A percentile compares a stretch with the other conserved stretches of the same genome.
phyloP scores from a whole-genome alignment of 371 early-diverging fungal genomes.

The Furculomyces boomerangus region DNA sequence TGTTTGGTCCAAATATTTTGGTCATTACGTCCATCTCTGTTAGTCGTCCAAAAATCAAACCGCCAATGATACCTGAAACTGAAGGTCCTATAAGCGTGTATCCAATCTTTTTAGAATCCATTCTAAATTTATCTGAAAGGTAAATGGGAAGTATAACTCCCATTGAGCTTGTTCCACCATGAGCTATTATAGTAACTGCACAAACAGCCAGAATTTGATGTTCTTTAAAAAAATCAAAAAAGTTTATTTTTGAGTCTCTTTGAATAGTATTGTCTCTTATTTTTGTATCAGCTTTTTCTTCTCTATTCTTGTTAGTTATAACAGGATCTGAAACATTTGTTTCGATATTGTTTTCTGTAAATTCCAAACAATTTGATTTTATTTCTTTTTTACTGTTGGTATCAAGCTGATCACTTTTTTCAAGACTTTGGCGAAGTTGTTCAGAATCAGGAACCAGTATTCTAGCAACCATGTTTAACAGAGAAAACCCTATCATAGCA shows the following conservation, averaged over 20 bases:
- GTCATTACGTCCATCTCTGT: slow-evolving; percentile 1
- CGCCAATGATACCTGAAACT: slow-evolving; percentile 14
- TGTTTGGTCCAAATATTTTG: slow-evolving; percentile 13
- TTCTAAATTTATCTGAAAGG: background rate
- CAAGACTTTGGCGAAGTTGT: background rate
- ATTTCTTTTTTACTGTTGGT: background rate
- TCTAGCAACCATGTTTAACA: background rate
- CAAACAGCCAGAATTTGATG: background rate
- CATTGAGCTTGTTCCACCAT: background rate
- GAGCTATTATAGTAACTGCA: background rate
- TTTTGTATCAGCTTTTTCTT: background rate
- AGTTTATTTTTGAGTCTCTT: background rate
- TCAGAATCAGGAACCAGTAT: background rate
- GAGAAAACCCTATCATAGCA: slow-evolving; percentile 30
- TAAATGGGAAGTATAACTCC: background rate
- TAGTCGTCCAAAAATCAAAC: slow-evolving; percentile 3
- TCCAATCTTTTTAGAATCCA: slow-evolving; percentile 8
- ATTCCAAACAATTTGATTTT: background rate
- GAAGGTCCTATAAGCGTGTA: slow-evolving; percentile 22
- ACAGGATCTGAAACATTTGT: background rate
- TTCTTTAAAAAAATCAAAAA: background rate
- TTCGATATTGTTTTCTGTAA: background rate
- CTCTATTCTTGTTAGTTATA: background rate
- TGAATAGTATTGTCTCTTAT: background rate
- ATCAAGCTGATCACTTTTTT: background rate